Base-by-base conservation (phyloP, 2,329 filamentous ascomycete genomes). In the Periconia sp. region DNA sequence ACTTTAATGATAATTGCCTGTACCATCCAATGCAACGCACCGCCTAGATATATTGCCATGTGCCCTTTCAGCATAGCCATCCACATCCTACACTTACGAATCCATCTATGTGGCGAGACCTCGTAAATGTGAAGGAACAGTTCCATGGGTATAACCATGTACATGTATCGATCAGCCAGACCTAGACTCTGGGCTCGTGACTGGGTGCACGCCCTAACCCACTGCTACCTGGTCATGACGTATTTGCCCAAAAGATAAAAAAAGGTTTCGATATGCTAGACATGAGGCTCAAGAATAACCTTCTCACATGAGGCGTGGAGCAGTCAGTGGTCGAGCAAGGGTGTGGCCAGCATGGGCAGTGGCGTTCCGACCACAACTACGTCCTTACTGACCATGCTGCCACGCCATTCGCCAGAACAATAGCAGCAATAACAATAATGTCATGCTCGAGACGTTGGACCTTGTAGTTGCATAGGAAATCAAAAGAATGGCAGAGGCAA, bases 291-390 rank as follows among this genome's bases (percentile, higher is more conserved):
- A 27, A 27, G 23, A 27, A 27, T 27, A 27, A 27, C 23, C 23
- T 27, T 27, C 8, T 8, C 23, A 27, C 8, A 3, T 27, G 8
- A 27, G 3, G 5, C 3, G 23, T 27, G 8, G 23, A 27, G 23
- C 23, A 27, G 43, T 48, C n/a, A 33, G 43, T 48, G 18, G 17
- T 41, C 2, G 14, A n/a, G 33, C 50, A 35, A 20, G 49, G 53
- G 51, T 52, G n/a, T 52, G 41, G 53, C 46, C 50, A 35, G 27
- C 20, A 35, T 41, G 41, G 37, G 33, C 41, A 41, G 48, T 55
- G 53, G 53, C 53, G 53, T 55, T 45, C 44, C 47, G 41, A 48
- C 43, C 18, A 40, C 20, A 20, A 43, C 35, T 33, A 41, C 27
- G 41, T 46, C 44, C 41, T 37, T 37, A 37, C 31, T 33, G 8